Percentiles rank a stretch among this genome's conserved stretches.
These are phyloP conservation scores for Triticum timopheevii DNA, from an alignment of 176 grass and related monocot species.

Conservation along the genomic window DNA sequence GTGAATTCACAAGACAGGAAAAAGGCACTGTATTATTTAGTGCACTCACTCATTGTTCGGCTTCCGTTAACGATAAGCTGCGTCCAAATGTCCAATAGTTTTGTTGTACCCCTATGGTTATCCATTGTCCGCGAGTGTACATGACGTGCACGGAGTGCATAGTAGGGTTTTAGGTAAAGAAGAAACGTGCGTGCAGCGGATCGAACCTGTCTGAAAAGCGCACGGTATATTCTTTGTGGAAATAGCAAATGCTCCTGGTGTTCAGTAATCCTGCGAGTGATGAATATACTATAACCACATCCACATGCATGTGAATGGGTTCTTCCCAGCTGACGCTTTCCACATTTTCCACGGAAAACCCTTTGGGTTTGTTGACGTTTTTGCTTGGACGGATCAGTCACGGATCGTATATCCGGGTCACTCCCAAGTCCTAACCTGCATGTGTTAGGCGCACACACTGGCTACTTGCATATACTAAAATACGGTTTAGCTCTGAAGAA, in stretches of 20 bases:
- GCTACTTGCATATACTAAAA: too few relatives aligned
- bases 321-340: not conserved
- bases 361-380: not conserved
- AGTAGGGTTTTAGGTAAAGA: not conserved
- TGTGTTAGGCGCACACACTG: not conserved
- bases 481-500: too few relatives aligned
- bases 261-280: too few relatives aligned
- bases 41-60: not conserved
- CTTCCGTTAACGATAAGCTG: not conserved
- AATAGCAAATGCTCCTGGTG: not conserved
- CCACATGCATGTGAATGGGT: too few relatives aligned
- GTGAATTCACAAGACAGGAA: not conserved
- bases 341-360: not conserved
- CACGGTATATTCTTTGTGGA: not conserved
- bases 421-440: not conserved
- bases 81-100: not conserved
- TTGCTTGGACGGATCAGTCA: not conserved
- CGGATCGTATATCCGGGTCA: not conserved
- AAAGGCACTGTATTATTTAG: constrained; percentile 8
- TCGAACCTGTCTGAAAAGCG: not conserved
- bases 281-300: too few relatives aligned
- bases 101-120: not conserved
- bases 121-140: not conserved
- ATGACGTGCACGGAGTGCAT: not conserved
- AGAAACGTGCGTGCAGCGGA: not conserved